Percentiles rank a stretch among this genome's conserved stretches.
Conservation (phyloP, 1,284 basidiomycete genomes). For the Peniophora sp. region DNA sequence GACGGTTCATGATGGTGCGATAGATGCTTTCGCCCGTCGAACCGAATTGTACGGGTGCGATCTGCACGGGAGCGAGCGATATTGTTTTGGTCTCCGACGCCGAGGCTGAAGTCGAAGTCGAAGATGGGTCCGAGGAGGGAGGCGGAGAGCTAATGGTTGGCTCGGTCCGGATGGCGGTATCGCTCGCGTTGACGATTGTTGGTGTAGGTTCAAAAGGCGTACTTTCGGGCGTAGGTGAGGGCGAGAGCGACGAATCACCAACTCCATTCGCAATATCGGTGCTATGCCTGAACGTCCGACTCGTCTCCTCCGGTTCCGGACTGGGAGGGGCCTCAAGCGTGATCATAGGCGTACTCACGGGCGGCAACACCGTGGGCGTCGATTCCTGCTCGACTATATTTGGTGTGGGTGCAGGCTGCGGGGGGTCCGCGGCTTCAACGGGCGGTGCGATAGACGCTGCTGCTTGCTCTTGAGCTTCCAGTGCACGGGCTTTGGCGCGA, state of each 20-base stretch:
- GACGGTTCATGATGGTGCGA: conserved; percentile 90
- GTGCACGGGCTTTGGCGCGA: conserved; percentile 27
- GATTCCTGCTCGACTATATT: not conserved
- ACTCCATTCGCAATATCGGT: conserved; percentile 5
- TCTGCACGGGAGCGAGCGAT: conserved; percentile 15
- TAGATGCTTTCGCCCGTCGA: conserved; percentile 82
- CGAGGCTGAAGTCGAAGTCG: conserved; percentile 7
- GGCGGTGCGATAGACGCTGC: conserved; percentile 4
- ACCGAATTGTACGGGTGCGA: conserved; percentile 14
- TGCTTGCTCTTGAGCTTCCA: conserved; percentile 17
- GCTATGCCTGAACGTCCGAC: conserved; percentile 5
- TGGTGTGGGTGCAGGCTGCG: conserved; percentile 10
- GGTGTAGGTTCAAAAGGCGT: not conserved
- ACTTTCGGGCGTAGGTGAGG: conserved; percentile 1
- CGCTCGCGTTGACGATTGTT: conserved; percentile 1
- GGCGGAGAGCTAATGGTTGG: conserved; percentile 3
- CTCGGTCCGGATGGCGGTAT: not conserved
- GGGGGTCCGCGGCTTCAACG: conserved; percentile 16
- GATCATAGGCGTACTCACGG: not conserved
- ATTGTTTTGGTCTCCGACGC: conserved; percentile 8
- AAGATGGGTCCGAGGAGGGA: conserved; percentile 7
- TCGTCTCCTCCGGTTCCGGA: not conserved
- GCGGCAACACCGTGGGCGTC: conserved; percentile 1
- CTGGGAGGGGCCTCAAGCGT: not conserved
- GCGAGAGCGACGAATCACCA: not conserved